Evolutionary conservation across 2,329 filamentous ascomycete genomes (phyloP), one percentile per base, ranked within the genome.

Genomic region (Gaeumannomyces sp.): DNA sequence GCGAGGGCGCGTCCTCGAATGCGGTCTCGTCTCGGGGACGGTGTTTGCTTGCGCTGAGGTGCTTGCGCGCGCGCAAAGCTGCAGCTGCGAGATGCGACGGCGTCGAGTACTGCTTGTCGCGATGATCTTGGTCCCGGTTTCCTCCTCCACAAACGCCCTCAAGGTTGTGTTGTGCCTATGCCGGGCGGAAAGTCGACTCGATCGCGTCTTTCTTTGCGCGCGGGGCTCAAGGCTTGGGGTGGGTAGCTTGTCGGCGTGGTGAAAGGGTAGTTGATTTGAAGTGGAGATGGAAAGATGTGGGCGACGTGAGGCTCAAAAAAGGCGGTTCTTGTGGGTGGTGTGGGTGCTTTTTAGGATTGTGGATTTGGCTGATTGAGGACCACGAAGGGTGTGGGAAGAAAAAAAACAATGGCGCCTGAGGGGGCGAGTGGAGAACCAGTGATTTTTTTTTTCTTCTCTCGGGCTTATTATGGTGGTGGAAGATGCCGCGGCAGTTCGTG

Each of bases 201-300:
- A 53, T 53, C 45, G 45, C 45, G 45, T 53, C 45, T 53, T 53
- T 22, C 45, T 53, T 19, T n/a, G 22, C 19, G 45, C 45, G 45
- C 50, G 60, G 56, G 62, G 62, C 50, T 59, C 29, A 59, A 59
- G 59, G 56, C 62, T 64, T 64, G 56, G 33, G 58, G 56, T 35
- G 53, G 56, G 56, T 58, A 59, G 62, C 58, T 35, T 19, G 62
- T 64, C 57, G 62, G 38, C 33, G 33, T 64, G 62, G 56, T 45
- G 53, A 31, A 28, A 64, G 33, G 58, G 38, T 38, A 59, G 58
- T 45, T 59, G 33, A 22, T 64, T 33, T 38, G 22, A 58, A 64
- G 65, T 66, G 65, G 65, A 66, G 65, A 64, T 66, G 59, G 56
- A 28, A 60, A 64, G 65, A 66, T 59, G 65, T 66, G 65, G 65